Conservation (phyloP, 1,284 basidiomycete species). For the Phlebopus sp. region DNA sequence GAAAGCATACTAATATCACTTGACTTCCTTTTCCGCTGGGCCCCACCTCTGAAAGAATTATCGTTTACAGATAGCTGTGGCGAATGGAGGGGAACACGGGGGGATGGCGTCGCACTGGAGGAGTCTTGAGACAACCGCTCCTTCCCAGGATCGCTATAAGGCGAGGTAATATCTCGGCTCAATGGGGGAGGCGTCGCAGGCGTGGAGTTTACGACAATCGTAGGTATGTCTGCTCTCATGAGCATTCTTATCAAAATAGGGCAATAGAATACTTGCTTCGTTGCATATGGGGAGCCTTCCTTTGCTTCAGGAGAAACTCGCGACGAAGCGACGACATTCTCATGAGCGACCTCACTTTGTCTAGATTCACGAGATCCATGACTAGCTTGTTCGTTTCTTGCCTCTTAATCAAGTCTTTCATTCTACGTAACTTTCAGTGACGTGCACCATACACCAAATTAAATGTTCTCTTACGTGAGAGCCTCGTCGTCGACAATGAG, state of each 20-base stretch:
- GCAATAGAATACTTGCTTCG: constrained; percentile 28
- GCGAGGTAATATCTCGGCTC: constrained; percentile 57
- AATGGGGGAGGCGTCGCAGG: constrained; percentile 44
- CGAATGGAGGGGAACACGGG: constrained; percentile 10
- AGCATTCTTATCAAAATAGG: constrained; percentile 5
- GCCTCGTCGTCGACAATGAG: constrained; percentile 88
- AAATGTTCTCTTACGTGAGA: constrained; percentile 58
- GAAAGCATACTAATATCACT: constrained; percentile 65
- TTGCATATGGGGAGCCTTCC: constrained; percentile 26
- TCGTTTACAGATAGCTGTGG: constrained; percentile 33
- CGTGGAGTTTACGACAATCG: constrained; percentile 60
- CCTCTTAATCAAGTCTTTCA: constrained; percentile 78
- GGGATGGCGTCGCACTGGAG: constrained; percentile 1
- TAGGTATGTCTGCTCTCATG: constrained; percentile 51
- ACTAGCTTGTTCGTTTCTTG: constrained; percentile 79
- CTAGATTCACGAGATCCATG: constrained; percentile 78
- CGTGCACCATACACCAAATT: neutral
- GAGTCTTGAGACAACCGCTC: constrained; percentile 42
- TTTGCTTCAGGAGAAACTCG: constrained; percentile 54
- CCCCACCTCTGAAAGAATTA: constrained; percentile 37
- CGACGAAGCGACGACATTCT: constrained; percentile 74
- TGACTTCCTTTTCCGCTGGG: constrained; percentile 52
- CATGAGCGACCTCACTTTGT: constrained; percentile 78
- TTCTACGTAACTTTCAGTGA: constrained; percentile 38
- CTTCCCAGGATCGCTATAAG: constrained; percentile 34